Evolutionary conservation across 164 flowering plant species (phyloP), one percentile per base, ranked within the genome.

Genomic region (Protea cynaroides): DNA sequence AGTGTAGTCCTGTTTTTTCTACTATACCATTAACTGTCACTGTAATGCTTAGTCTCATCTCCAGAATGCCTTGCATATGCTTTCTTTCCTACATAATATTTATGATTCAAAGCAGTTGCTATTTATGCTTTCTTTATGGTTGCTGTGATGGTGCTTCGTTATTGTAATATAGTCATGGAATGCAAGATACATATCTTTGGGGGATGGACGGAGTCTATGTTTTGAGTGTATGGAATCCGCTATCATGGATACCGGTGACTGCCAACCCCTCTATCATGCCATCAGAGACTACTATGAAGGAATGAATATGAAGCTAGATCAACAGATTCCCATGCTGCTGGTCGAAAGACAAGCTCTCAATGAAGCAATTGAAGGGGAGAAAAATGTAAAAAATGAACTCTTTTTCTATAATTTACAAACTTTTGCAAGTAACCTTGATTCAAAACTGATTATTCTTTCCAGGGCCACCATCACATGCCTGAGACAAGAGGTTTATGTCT

Each of bases 401-500:
- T 40, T 49, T 1, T 63, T 8, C 24, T 46, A 37, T 66, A 8
- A 29, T 51, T 50, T 43, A 60, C 25, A 7, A 13, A n/a, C 23
- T 49, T 47, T 22, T 29, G 25, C 58, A 23, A 59, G 59, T 22
- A 34, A 17, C 21, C 44, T 51, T 70, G 34, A 69, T 66, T 69
- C 25, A 25, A 62, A 54, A 46, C 22, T 10, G 13, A 14, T 38
- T 69, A 8, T 66, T 71, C 25, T 65, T 78, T 76, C 17, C 84
- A 94, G 98, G 96, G 96, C 7, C 71, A 81, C 72, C 95, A 85
- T 78, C 98, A 91, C 81, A 81, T 94, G 98, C 98, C 98, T 0
- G 98, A 94, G 82, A 90, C 98, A 44, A 87, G 98, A 65, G 97
- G 97, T 23, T 81, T 94, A 70, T 94, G 98, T 65, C 89, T 94